phyloP scores from a whole-genome alignment of 805 yeast genomes.

The Groenewaldozyma salmanticensis region DNA sequence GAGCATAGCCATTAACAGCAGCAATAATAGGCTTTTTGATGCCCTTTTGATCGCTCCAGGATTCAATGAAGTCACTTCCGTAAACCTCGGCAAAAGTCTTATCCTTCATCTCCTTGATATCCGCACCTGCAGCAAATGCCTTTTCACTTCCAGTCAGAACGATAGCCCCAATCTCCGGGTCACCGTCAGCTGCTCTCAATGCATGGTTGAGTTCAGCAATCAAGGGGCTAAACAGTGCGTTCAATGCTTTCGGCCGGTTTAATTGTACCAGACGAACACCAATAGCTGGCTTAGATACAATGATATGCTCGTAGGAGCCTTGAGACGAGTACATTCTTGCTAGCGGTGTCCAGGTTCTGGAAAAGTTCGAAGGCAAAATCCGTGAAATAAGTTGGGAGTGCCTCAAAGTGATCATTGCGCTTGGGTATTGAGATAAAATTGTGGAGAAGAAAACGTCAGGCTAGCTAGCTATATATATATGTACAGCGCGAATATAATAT shows the following conservation, averaged over 20 bases:
- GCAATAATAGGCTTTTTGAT: conserved; percentile 42
- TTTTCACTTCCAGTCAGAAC: conserved; percentile 38
- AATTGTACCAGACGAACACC: conserved; percentile 33
- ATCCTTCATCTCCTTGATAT: conserved; percentile 41
- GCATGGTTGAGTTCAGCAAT: conserved; percentile 32
- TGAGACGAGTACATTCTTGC: conserved; percentile 13
- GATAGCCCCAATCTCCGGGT: conserved; percentile 34
- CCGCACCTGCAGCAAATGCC: conserved; percentile 51
- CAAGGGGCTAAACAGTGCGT: conserved; percentile 31
- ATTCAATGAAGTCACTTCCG: conserved; percentile 29
- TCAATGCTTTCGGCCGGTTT: conserved; percentile 38
- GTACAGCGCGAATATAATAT: no score
- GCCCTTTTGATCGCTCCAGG: conserved; percentile 32
- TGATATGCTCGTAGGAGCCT: conserved; percentile 29
- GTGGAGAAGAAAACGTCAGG: neutral
- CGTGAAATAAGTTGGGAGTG: neutral
- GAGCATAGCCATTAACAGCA: conserved; percentile 46
- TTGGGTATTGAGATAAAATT: neutral
- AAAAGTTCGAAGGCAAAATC: neutral
- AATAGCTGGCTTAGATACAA: conserved; percentile 30
- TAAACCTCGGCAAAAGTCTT: conserved; percentile 30
- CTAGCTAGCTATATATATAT: no score
- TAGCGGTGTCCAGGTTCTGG: neutral
- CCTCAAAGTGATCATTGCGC: neutral
- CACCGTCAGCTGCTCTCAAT: conserved; percentile 29